Percentiles rank a stretch among this genome's conserved stretches.
Conservation (phyloP, 139 green algal genomes). For the Deuterostichococcus epilithicus region DNA sequence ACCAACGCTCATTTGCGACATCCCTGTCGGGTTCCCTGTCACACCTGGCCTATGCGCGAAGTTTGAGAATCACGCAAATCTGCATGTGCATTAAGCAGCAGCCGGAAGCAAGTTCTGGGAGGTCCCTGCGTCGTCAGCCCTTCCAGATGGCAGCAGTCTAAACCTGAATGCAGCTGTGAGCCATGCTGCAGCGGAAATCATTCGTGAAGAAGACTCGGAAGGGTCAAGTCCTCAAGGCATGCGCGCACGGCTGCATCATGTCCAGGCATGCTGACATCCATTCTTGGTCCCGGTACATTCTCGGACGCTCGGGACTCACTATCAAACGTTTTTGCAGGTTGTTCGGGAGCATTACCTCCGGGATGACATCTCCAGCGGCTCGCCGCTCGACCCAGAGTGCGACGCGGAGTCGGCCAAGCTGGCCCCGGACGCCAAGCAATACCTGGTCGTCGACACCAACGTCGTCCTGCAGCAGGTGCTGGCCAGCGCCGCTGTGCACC, state of each 20-base stretch:
- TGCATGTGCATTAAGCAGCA: no score
- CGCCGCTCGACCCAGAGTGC: conserved; percentile 64
- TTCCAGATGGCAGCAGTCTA: no score
- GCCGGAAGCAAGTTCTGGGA: no score
- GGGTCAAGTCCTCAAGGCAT: conserved; percentile 76
- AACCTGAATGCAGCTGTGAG: neutral
- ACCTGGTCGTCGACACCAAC: conserved; percentile 95
- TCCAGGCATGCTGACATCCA: neutral
- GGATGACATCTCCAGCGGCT: conserved; percentile 91
- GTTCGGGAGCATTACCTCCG: conserved; percentile 93
- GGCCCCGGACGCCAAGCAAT: conserved; percentile 53
- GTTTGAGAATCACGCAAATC: no score
- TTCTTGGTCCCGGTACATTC: neutral
- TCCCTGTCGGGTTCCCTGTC: no score
- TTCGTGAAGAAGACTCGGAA: conserved; percentile 89
- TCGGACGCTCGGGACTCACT: neutral
- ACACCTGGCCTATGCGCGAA: no score
- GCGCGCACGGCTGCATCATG: neutral
- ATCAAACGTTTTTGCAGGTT: conserved; percentile 38
- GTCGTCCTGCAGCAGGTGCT: conserved; percentile 85
- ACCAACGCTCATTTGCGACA: no score
- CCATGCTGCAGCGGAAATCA: conserved; percentile 67
- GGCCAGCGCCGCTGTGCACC: neutral
- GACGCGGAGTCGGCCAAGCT: conserved; percentile 54
- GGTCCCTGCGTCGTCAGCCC: no score